phyloP scores from a whole-genome alignment of 1,284 basidiomycete genomes.

The Boletellus dicymbophilus region DNA sequence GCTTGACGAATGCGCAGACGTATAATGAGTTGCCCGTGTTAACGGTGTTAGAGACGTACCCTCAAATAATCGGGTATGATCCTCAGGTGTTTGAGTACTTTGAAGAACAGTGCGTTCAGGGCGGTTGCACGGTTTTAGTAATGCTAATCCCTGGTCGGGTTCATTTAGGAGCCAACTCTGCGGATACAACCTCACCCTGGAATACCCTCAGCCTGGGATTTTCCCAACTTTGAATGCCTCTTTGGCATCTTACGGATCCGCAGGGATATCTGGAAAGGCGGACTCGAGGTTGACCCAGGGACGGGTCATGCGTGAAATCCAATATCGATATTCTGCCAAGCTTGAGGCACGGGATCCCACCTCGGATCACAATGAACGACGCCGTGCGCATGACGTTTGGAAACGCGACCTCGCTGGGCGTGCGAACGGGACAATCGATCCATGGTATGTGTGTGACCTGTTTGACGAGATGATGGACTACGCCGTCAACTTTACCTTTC shows the following conservation, averaged over 20 bases:
- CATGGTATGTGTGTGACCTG: conserved; percentile 59
- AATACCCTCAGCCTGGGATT: conserved; percentile 64
- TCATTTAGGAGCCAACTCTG: conserved; percentile 57
- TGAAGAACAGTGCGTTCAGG: conserved; percentile 51
- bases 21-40: conserved; percentile 56
- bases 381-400: conserved; percentile 30
- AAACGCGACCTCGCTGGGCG: conserved; percentile 47
- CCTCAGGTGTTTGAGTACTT: conserved; percentile 66
- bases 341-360: neutral
- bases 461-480: conserved; percentile 56
- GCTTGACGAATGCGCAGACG: conserved; percentile 46
- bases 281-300: conserved; percentile 7
- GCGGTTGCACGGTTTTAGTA: neutral
- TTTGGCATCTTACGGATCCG: conserved; percentile 22
- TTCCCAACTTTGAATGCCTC: conserved; percentile 47
- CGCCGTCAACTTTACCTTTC: conserved; percentile 59
- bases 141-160: conserved; percentile 4
- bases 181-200: conserved; percentile 65
- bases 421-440: conserved; percentile 54
- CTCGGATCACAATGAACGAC: conserved; percentile 6
- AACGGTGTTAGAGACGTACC: conserved; percentile 61
- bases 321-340: neutral
- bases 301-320: conserved; percentile 15
- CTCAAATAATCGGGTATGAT: conserved; percentile 42
- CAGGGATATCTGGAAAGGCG: conserved; percentile 11